These are phyloP conservation scores for Metschnikowia vanudenii DNA, from an alignment of 805 yeast species.

Conservation along the genomic window DNA sequence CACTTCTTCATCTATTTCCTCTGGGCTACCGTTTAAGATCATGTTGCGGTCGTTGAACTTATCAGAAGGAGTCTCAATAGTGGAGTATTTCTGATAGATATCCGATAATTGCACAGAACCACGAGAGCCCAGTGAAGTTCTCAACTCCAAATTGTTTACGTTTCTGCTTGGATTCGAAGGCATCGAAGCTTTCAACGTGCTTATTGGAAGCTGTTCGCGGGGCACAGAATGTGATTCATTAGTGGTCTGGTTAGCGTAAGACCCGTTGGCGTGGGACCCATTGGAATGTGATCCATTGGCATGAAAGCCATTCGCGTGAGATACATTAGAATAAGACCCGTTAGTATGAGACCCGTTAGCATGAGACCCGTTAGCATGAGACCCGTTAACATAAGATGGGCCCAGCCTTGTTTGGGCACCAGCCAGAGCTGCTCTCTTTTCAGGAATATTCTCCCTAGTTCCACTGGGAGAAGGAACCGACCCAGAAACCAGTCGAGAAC, in stretches of 20 bases:
- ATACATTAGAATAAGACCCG: no score
- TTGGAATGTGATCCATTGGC: no score
- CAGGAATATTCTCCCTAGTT: background rate
- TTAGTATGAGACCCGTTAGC: no score
- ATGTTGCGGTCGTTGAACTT: slow-evolving; percentile 37
- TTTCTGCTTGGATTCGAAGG: slow-evolving; percentile 13
- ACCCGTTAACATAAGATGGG: background rate
- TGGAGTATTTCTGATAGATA: slow-evolving; percentile 43
- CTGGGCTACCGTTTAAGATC: slow-evolving; percentile 37
- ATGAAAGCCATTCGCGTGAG: no score
- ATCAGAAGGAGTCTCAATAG: slow-evolving; percentile 40
- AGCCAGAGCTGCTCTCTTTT: background rate
- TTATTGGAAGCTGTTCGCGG: slow-evolving; percentile 1
- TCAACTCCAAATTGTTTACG: slow-evolving; percentile 31
- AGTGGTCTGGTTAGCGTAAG: no score
- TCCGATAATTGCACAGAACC: slow-evolving; percentile 41
- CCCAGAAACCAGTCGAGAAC: background rate
- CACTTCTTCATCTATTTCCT: slow-evolving; percentile 34
- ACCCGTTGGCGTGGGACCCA: no score
- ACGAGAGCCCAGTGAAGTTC: slow-evolving; percentile 19
- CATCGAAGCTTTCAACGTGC: slow-evolving; percentile 1
- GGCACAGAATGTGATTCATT: no score
- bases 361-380: no score
- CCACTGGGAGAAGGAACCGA: slow-evolving; percentile 1
- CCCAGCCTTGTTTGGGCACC: background rate